Conservation (phyloP, 768 basidiomycete species). For the Dentipellis fragilis region DNA sequence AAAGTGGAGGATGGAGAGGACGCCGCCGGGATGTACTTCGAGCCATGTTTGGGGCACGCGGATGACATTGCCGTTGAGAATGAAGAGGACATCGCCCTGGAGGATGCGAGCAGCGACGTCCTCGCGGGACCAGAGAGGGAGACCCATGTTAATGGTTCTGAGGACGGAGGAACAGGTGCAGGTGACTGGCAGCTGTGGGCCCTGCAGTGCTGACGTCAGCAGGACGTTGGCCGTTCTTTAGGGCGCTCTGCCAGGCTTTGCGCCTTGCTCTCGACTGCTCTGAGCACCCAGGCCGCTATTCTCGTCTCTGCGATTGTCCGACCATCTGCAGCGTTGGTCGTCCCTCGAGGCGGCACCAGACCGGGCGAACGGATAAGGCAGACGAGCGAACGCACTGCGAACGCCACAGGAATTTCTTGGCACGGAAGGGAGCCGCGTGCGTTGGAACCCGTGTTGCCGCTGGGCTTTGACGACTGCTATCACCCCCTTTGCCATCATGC, state of each 20-base stretch:
- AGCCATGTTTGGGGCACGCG: conserved; percentile 70
- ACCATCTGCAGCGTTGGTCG: no score
- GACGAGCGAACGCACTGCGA: no score
- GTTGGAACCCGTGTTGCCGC: no score
- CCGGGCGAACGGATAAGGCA: no score
- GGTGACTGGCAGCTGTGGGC: neutral
- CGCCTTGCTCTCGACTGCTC: neutral
- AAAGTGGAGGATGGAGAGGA: conserved; percentile 85
- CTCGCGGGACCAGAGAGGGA: conserved; percentile 33
- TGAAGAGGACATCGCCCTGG: conserved; percentile 64
- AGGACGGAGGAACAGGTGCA: neutral
- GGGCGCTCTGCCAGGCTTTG: neutral
- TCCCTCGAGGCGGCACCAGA: no score
- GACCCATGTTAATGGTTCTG: neutral
- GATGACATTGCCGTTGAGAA: conserved; percentile 56
- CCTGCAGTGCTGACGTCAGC: neutral
- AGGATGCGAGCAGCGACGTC: conserved; percentile 64
- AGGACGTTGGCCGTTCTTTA: neutral
- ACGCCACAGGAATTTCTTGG: no score
- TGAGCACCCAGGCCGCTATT: no score
- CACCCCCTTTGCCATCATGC: neutral
- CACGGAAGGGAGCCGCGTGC: no score
- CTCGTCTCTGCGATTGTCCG: no score
- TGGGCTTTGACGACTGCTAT: no score
- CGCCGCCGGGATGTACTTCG: conserved; percentile 81